Evolutionary conservation across 176 grass and related monocot species (phyloP), one percentile per base, ranked within the genome.

Genomic region (Paspalum notatum): DNA sequence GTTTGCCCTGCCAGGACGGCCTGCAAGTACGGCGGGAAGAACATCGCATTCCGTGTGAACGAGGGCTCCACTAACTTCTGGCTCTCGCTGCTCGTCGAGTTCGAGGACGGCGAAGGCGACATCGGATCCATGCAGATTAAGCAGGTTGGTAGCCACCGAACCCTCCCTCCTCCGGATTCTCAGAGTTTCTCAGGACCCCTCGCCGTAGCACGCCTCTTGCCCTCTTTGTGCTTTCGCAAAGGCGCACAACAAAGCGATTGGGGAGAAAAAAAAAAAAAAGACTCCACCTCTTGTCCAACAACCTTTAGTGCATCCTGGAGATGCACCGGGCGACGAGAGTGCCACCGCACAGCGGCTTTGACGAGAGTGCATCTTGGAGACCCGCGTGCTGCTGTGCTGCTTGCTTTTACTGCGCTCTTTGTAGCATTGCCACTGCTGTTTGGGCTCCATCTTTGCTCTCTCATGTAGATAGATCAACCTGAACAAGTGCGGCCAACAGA

Each of bases 101-200:
- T 91, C 61, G 93, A 99, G 91, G 89, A 93, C 82, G 97, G 86
- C 20, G 87, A 96, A 78, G 97, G 97, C 38, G 97, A 99, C 81
- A 86, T 99, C 58, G 97, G 96, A 80, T 87, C 97, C 85, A 95
- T 99, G 92, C 93, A 93, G 77, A 90, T 99, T 10, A 87, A 93
- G 90, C 97, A 93, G 86, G 96, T 98, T 91, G 84, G 91, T 92
- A 90, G 2, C 42, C 1, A 5, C 44, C 44, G 22, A 41, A 74
- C 21, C 49, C 40, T 32, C 32, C 32, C 32, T 2, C 32, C 3
- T 32, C 32, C 32, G n/a, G n/a, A 32, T 15, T 48, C n/a, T n/a
- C n/a, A n/a, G n/a, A n/a, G n/a, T n/a, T n/a, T n/a, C n/a, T n/a
- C n/a, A n/a, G n/a, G n/a, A n/a, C n/a, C n/a, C 51, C 41, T 17